Percentiles rank a stretch among this genome's conserved stretches.
These are phyloP conservation scores for Apiospora kogelbergensis DNA, from an alignment of 2,329 filamentous ascomycete species.

Conservation along the genomic window DNA sequence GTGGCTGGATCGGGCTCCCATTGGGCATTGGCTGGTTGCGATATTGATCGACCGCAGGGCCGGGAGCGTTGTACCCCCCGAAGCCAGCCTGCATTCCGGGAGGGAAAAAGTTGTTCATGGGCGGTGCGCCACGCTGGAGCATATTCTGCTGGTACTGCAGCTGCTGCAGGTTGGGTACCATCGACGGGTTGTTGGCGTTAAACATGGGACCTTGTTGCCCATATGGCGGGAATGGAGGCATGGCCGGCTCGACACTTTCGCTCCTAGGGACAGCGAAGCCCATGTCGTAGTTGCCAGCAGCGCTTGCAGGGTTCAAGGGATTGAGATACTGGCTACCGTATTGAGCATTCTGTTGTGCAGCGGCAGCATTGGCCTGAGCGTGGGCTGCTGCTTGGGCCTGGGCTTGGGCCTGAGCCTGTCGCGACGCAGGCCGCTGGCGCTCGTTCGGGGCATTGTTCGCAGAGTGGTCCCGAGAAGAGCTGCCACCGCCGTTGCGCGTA, in stretches of 20 bases:
- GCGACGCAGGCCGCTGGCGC: constrained; percentile 55
- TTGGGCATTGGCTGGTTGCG: constrained; percentile 52
- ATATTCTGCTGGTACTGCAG: constrained; percentile 61
- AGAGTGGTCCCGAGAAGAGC: constrained; percentile 45
- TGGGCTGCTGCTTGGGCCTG: constrained; percentile 20
- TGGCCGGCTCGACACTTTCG: constrained; percentile 51
- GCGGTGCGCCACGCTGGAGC: constrained; percentile 52
- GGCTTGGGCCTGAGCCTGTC: constrained; percentile 46
- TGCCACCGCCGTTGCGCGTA: constrained; percentile 49
- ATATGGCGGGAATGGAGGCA: constrained; percentile 51
- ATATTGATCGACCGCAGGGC: constrained; percentile 55
- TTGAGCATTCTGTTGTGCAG: constrained; percentile 35
- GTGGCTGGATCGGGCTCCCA: constrained; percentile 50
- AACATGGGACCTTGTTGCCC: constrained; percentile 54
- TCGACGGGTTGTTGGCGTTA: constrained; percentile 43
- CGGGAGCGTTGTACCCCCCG: constrained; percentile 49
- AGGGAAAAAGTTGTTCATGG: constrained; percentile 58
- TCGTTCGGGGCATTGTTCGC: constrained; percentile 47
- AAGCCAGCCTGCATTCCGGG: constrained; percentile 49
- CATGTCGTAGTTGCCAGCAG: constrained; percentile 49
- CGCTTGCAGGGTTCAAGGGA: constrained; percentile 42
- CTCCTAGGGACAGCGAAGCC: constrained; percentile 51
- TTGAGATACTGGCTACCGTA: constrained; percentile 55
- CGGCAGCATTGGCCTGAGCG: constrained; percentile 27
- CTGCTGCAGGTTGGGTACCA: constrained; percentile 52